These are phyloP conservation scores for Leptosphaerulina australis DNA, from an alignment of 2,329 filamentous ascomycete genomes.

Conservation along the genomic window DNA sequence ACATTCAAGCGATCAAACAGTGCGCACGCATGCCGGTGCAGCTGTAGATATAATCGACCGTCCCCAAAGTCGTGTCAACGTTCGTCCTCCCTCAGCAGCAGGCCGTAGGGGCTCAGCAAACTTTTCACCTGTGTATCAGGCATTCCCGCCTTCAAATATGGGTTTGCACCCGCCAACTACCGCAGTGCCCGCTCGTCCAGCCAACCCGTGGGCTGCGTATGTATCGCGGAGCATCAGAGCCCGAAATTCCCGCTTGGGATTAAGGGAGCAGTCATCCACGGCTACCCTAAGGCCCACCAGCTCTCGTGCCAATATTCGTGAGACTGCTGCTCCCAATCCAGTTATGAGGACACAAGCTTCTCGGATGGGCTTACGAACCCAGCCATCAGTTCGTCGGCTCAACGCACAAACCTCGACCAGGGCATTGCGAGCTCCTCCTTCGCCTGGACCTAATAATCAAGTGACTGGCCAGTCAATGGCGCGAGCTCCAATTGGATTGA, in stretches of 20 bases:
- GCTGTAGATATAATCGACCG: conserved; percentile 47
- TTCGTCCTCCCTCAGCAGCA: conserved; percentile 45
- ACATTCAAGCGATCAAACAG: conserved; percentile 33
- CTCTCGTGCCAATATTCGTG: conserved; percentile 45
- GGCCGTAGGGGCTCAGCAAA: conserved; percentile 44
- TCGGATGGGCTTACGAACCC: conserved; percentile 44
- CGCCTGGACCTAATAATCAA: conserved; percentile 28
- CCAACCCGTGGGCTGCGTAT: conserved; percentile 48
- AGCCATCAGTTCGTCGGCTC: conserved; percentile 46
- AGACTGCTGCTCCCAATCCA: conserved; percentile 21
- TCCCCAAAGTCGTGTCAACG: conserved; percentile 45
- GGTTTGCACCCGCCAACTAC: conserved; percentile 45
- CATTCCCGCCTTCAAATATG: conserved; percentile 39
- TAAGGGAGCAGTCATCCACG: conserved; percentile 49
- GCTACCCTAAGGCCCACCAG: conserved; percentile 45
- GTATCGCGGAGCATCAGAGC: conserved; percentile 34
- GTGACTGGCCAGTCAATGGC: conserved; percentile 18
- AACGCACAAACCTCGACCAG: conserved; percentile 45
- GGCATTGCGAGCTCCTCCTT: conserved; percentile 45
- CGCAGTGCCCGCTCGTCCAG: conserved; percentile 26
- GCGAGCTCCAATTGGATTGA: conserved; percentile 30
- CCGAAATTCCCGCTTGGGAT: conserved; percentile 42
- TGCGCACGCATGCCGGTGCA: conserved; percentile 37
- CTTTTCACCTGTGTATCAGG: conserved; percentile 39
- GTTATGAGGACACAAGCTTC: conserved; percentile 44